A percentile compares a stretch with the other conserved stretches of the same genome.
Evolutionary conservation across 352 stramenopile species (phyloP).

Genomic region (Phytophthora pinifolia): DNA sequence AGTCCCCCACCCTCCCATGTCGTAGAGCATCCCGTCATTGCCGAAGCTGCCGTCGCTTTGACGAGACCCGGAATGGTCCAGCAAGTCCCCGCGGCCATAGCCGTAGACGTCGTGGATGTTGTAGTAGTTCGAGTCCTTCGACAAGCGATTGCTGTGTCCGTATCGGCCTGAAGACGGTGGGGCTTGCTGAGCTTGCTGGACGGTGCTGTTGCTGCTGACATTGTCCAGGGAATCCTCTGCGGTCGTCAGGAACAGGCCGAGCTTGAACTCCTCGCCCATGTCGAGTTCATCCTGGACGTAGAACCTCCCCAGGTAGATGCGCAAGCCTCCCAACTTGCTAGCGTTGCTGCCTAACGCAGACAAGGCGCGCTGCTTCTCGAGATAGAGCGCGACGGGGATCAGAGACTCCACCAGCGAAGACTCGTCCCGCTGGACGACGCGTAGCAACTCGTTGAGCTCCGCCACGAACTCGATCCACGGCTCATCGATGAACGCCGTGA

Average conservation of each 20-base stretch:
- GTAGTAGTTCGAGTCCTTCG: conserved; percentile 35
- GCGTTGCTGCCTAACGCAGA: conserved; percentile 36
- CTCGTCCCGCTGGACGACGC: conserved; percentile 65
- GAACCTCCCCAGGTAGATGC: conserved; percentile 74
- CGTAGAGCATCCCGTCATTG: conserved; percentile 38
- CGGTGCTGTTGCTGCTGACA: conserved; percentile 24
- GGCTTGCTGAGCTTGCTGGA: conserved; percentile 20
- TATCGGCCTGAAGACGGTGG: conserved; percentile 24
- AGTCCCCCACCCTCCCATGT: conserved; percentile 35
- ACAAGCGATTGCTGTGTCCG: conserved; percentile 21
- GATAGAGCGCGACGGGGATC: conserved; percentile 59
- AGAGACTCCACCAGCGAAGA: conserved; percentile 55
- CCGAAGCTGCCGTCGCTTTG: conserved; percentile 30
- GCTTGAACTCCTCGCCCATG: conserved; percentile 75
- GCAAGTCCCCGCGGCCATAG: conserved; percentile 37
- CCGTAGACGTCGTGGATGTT: conserved; percentile 43
- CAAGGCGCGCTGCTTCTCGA: conserved; percentile 55
- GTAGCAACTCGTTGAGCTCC: conserved; percentile 75
- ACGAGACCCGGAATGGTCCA: conserved; percentile 30
- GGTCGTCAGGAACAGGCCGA: conserved; percentile 68
- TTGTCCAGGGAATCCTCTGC: conserved; percentile 37
- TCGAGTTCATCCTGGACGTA: conserved; percentile 70
- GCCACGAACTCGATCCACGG: conserved; percentile 85
- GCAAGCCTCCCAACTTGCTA: conserved; percentile 57
- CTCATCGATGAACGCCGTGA: conserved; percentile 86